phyloP scores from a whole-genome alignment of 1,139 yeast species.

The Geotrichum australiense region DNA sequence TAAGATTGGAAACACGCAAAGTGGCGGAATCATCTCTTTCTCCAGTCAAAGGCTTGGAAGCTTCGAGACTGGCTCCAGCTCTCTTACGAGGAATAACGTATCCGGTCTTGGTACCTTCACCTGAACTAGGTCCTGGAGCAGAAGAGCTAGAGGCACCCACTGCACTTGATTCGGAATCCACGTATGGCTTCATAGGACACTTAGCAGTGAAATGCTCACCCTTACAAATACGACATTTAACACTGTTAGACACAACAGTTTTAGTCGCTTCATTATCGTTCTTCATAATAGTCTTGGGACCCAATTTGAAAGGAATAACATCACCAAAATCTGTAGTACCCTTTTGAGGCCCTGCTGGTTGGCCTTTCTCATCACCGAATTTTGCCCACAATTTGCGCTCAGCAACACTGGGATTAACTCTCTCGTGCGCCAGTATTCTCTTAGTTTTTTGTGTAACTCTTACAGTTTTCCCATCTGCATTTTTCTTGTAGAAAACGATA shows the following conservation, averaged over 20 bases:
- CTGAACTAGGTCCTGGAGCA: constrained; percentile 29
- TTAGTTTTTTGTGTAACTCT: constrained; percentile 80
- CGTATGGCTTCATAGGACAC: constrained; percentile 93
- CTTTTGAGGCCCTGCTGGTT: constrained; percentile 74
- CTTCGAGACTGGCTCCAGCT: constrained; percentile 41
- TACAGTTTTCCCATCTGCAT: constrained; percentile 76
- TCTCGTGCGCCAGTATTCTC: constrained; percentile 70
- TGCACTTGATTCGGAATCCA: constrained; percentile 37
- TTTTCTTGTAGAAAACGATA: constrained; percentile 60
- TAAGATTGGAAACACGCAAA: constrained; percentile 85
- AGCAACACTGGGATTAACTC: constrained; percentile 48
- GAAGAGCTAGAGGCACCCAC: constrained; percentile 30
- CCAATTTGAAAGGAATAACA: constrained; percentile 44
- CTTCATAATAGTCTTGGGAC: constrained; percentile 27
- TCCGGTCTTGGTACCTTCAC: constrained; percentile 34
- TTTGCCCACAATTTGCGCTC: constrained; percentile 45
- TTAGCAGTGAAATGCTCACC: constrained; percentile 91
- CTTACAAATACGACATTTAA: constrained; percentile 85
- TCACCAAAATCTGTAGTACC: constrained; percentile 85
- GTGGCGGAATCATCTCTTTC: constrained; percentile 81
- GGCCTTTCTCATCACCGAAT: constrained; percentile 75
- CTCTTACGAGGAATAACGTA: constrained; percentile 82
- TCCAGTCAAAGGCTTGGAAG: constrained; percentile 30
- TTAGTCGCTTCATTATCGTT: constrained; percentile 45
- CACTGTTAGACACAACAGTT: constrained; percentile 49